phyloP scores from a whole-genome alignment of 2,329 filamentous ascomycete genomes.

The Hypoxylon sp. region DNA sequence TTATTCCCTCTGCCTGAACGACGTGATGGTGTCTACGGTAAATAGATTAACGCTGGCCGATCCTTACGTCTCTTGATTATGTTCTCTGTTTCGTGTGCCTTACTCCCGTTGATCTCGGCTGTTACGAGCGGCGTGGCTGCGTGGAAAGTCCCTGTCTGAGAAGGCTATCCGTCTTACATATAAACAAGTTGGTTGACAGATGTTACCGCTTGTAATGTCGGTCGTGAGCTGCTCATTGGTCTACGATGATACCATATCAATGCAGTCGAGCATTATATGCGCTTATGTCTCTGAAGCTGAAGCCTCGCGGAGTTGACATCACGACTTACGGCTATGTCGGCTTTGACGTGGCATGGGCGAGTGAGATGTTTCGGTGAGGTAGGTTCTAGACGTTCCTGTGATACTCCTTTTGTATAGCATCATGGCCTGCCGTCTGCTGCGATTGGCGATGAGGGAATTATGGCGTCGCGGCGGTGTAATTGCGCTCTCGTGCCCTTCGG shows the following conservation, averaged over 20 bases:
- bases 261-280: not conserved
- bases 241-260: constrained; percentile 3
- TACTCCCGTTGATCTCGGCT: constrained; percentile 8
- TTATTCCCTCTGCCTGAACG: not conserved
- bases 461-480: constrained; percentile 7
- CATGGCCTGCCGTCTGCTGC: constrained; percentile 9
- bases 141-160: constrained; percentile 11
- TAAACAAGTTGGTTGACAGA: constrained; percentile 6
- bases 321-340: constrained; percentile 10
- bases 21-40: constrained; percentile 3
- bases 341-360: constrained; percentile 6
- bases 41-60: constrained; percentile 26
- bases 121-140: constrained; percentile 17
- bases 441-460: constrained; percentile 19
- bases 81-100: constrained; percentile 33
- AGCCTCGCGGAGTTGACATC: constrained; percentile 13
- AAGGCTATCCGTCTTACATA: constrained; percentile 2
- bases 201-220: constrained; percentile 6
- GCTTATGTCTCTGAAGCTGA: not conserved
- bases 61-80: constrained; percentile 28
- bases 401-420: constrained; percentile 11
- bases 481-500: constrained; percentile 9
- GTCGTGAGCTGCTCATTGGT: constrained; percentile 5
- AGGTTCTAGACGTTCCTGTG: constrained; percentile 4
- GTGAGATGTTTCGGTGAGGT: constrained; percentile 13